Conservation (phyloP, 108 stramenopile genomes). For the Nannochloropsis salina region DNA sequence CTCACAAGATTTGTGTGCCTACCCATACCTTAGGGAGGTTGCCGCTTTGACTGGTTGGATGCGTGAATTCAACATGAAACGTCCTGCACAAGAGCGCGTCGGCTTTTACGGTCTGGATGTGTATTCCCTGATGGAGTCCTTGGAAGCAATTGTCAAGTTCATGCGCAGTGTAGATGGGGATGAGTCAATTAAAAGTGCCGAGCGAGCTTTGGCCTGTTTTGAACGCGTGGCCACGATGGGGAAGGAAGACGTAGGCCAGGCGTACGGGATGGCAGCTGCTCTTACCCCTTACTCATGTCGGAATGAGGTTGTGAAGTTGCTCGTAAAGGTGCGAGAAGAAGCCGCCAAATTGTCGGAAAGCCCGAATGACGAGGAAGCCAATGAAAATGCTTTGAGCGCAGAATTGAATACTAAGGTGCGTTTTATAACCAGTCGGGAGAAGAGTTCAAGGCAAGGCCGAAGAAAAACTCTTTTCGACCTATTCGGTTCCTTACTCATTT, state of each 20-base stretch:
- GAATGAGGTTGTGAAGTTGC: not conserved
- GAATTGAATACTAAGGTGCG: not conserved
- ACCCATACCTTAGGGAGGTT: not conserved
- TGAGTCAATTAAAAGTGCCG: not conserved
- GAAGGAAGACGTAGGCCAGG: conserved; percentile 8
- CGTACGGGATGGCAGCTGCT: not conserved
- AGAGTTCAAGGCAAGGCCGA: too few relatives aligned
- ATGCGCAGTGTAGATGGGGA: conserved; percentile 2
- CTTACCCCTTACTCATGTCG: not conserved
- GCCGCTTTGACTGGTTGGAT: not conserved
- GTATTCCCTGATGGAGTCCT: not conserved
- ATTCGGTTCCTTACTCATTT: too few relatives aligned
- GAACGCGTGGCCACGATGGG: not conserved
- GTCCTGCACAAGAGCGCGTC: not conserved
- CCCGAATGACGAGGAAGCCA: not conserved
- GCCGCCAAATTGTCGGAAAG: not conserved
- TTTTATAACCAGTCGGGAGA: not conserved
- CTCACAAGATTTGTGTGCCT: too few relatives aligned
- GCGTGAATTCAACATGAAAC: not conserved
- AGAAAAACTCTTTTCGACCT: too few relatives aligned
- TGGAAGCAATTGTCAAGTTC: not conserved
- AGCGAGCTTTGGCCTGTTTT: not conserved
- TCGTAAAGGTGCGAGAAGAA: not conserved
- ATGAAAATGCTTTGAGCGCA: not conserved
- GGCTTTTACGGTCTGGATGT: conserved; percentile 1